phyloP scores from a whole-genome alignment of 768 basidiomycete genomes.

The Lactarius trivialis region DNA sequence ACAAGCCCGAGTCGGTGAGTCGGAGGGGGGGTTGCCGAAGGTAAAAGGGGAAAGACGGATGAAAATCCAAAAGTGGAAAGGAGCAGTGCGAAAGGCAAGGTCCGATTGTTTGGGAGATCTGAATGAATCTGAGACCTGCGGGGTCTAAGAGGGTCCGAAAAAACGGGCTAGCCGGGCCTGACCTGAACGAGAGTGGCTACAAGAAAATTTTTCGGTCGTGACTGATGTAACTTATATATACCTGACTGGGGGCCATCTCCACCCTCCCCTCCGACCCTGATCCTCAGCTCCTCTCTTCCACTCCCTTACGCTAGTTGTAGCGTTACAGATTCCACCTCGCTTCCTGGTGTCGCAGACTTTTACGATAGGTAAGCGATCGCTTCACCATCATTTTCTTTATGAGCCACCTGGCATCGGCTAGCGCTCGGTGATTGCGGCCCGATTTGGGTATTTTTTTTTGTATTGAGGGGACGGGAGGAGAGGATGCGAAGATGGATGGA shows the following conservation, averaged over 20 bases:
- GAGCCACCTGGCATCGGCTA: slow-evolving; percentile 13
- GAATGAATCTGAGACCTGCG: background rate
- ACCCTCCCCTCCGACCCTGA: slow-evolving; percentile 15
- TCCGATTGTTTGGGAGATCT: slow-evolving; percentile 10
- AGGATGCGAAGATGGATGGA: background rate
- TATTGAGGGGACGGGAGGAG: slow-evolving; percentile 5
- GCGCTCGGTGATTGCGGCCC: slow-evolving; percentile 19
- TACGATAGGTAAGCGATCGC: slow-evolving; percentile 15
- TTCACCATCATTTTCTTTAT: background rate
- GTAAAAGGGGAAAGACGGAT: background rate
- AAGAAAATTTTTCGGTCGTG: background rate
- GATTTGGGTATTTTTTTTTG: slow-evolving; percentile 8
- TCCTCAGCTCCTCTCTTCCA: background rate
- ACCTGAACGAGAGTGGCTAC: background rate
- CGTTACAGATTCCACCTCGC: background rate
- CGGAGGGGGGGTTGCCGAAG: no score
- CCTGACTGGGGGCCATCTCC: background rate
- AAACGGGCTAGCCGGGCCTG: background rate
- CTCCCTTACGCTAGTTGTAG: background rate
- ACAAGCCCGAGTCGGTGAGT: background rate
- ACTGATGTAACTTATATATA: slow-evolving; percentile 14
- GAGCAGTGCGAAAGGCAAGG: slow-evolving; percentile 1
- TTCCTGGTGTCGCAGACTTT: no score
- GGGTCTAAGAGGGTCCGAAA: slow-evolving; percentile 1
- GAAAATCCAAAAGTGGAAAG: background rate